Base-by-base conservation (phyloP, 257 asterid species). In the Parsonsia alboflavescens region DNA sequence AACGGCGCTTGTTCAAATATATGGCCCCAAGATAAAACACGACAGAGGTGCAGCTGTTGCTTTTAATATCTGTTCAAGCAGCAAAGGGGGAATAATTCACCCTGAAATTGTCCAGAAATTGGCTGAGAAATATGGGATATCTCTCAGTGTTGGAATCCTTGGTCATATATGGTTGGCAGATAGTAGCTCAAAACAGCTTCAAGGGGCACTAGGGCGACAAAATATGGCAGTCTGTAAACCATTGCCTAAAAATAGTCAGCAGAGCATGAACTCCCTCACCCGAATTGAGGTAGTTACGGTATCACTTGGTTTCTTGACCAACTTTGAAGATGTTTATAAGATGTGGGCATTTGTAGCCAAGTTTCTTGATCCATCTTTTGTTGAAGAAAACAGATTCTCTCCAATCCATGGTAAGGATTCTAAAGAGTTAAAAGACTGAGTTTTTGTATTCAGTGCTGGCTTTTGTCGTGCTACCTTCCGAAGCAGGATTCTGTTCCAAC, bases 1-100 rank as follows among this genome's bases (percentile, higher is more conserved):
- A 33, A 13, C 19, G 42, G 72, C 77, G 17, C 85, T 83, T 3
- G 87, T 80, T 39, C 81, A 80, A 50, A 78, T 83, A 57, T 83
- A 80, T 16, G 87, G 87, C 21, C 87, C 87, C 19, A 83, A 80
- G 66, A 78, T 83, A 19, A 80, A 78, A 64, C 76, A 78, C 19
- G 85, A 83, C 67, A 79, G 86, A 68, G 86, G 86, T 17, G 84
- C 82, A 39, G 72, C 80, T 28, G 49, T 82, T 13, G 86, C 86
- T 2, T 82, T 82, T 56, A 82, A 82, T 9, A 58, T 82, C 10
- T 33, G 79, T 68, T 75, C 70, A 28, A 76, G 76, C 49, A 26
- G 72, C 57, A 67, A 66, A 63, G 82, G 82, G 3, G 83, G 75
- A 44, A 53, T 82, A 11, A 50, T 82, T 54, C 78, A 76, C 33